Conservation (phyloP, 495 filamentous ascomycete genomes). For the Penicilliopsis zonata region DNA sequence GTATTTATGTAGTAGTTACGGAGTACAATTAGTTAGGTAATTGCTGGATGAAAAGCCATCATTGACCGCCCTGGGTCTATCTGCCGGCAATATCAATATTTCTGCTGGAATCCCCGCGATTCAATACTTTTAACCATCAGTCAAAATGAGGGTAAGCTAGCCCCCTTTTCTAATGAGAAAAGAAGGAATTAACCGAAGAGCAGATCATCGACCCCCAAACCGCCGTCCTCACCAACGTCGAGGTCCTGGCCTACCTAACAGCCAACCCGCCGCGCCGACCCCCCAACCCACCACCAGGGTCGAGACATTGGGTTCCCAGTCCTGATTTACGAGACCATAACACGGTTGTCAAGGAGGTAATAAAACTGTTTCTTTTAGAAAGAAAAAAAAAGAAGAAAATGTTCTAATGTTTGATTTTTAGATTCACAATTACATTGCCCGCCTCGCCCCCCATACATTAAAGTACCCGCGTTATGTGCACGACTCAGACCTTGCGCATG, state of each 20-base stretch:
- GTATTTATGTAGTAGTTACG: too few relatives aligned
- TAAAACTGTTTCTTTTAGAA: background rate
- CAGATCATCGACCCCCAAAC: slow-evolving; percentile 53
- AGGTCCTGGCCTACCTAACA: slow-evolving; percentile 47
- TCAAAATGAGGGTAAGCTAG: slow-evolving; percentile 21
- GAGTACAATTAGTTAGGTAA: too few relatives aligned
- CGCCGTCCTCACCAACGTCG: slow-evolving; percentile 51
- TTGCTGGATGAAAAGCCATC: too few relatives aligned
- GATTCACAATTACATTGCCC: slow-evolving; percentile 34
- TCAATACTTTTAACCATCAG: too few relatives aligned
- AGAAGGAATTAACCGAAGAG: slow-evolving; percentile 8
- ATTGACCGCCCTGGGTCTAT: too few relatives aligned
- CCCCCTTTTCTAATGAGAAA: background rate
- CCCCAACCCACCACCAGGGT: slow-evolving; percentile 25
- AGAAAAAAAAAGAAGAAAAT: background rate
- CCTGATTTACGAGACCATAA: slow-evolving; percentile 35
- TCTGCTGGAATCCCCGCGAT: too few relatives aligned
- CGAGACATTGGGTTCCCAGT: slow-evolving; percentile 29
- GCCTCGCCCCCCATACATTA: slow-evolving; percentile 26
- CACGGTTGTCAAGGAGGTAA: slow-evolving; percentile 42
- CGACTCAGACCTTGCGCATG: slow-evolving; percentile 9
- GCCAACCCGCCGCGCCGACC: slow-evolving; percentile 33
- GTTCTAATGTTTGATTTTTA: too few relatives aligned
- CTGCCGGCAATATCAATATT: too few relatives aligned
- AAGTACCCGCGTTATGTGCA: slow-evolving; percentile 18